A percentile compares a stretch with the other conserved stretches of the same genome.
phyloP scores from a whole-genome alignment of 805 yeast species.

The Metschnikowia sp. region DNA sequence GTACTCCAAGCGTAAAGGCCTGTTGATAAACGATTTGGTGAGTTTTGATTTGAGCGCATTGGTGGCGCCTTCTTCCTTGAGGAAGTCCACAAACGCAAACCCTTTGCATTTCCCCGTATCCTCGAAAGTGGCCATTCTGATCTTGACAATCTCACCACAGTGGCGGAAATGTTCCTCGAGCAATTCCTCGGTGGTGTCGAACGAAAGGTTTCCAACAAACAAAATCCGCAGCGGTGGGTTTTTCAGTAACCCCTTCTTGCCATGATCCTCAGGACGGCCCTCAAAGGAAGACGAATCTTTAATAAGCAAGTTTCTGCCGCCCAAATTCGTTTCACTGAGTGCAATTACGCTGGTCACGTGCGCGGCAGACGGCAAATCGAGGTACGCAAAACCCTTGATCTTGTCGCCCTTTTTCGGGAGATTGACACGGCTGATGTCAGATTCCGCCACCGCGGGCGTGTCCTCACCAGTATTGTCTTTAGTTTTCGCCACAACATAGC shows the following conservation, averaged over 20 bases:
- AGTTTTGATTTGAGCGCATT: conserved; percentile 72
- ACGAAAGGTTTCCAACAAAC: conserved; percentile 90
- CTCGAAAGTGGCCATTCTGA: conserved; percentile 97
- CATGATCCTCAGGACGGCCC: conserved; percentile 72
- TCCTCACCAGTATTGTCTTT: conserved; percentile 28
- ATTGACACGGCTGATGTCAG: conserved; percentile 70
- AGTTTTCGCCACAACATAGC: conserved; percentile 64
- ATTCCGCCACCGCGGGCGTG: conserved; percentile 39
- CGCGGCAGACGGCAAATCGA: conserved; percentile 64
- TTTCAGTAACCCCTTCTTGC: conserved; percentile 45
- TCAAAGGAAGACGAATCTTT: conserved; percentile 78
- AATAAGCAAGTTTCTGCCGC: conserved; percentile 83
- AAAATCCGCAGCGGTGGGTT: conserved; percentile 87
- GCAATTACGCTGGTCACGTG: conserved; percentile 62
- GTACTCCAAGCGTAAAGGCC: conserved; percentile 80
- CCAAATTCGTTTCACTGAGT: conserved; percentile 67
- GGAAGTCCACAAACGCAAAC: conserved; percentile 88
- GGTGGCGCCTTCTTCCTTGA: conserved; percentile 76
- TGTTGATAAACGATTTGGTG: conserved; percentile 62
- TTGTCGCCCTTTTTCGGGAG: conserved; percentile 73
- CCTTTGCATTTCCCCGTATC: conserved; percentile 97
- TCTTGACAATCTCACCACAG: conserved; percentile 80
- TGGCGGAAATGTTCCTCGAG: conserved; percentile 81
- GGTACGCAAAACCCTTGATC: conserved; percentile 85
- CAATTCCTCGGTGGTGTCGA: conserved; percentile 81